Evolutionary conservation across 2,329 filamentous ascomycete species (phyloP).

Genomic region (Pochonia chlamydosporia): DNA sequence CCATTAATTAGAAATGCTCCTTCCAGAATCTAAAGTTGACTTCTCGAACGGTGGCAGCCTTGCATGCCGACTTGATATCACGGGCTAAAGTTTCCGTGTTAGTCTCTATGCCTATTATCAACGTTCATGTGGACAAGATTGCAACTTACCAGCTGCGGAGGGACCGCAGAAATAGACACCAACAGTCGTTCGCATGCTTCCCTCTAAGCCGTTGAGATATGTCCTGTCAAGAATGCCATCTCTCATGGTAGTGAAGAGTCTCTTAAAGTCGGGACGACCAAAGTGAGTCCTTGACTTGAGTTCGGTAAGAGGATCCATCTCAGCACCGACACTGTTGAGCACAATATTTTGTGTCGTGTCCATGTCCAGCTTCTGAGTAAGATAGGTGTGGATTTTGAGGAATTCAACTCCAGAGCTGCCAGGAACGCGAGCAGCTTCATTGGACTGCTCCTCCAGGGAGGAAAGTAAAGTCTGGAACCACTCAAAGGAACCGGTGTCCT

Average conservation of each 20-base stretch:
- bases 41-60: conserved; percentile 64
- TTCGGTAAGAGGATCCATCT: conserved; percentile 86
- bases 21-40: conserved; percentile 99
- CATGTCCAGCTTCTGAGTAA: conserved; percentile 86
- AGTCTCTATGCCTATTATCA: conserved; percentile 18
- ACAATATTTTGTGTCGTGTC: conserved; percentile 97
- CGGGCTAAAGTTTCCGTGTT: conserved; percentile 54
- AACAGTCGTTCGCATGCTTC: conserved; percentile 72
- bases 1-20: conserved; percentile 64
- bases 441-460: conserved; percentile 82
- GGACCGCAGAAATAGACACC: conserved; percentile 98
- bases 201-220: conserved; percentile 78
- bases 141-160: conserved; percentile 55
- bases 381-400: conserved; percentile 94
- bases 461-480: conserved; percentile 96
- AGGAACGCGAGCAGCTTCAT: conserved; percentile 59
- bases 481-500: conserved; percentile 91
- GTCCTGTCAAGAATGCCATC: conserved; percentile 79
- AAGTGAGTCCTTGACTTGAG: conserved; percentile 88
- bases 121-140: neutral
- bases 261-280: conserved; percentile 81
- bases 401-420: conserved; percentile 73
- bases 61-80: conserved; percentile 78
- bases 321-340: conserved; percentile 85
- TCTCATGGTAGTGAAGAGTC: conserved; percentile 77